A percentile compares a stretch with the other conserved stretches of the same genome.
Evolutionary conservation across 1,284 basidiomycete species (phyloP).

Genomic region (Lentinula novae-zelandiae): DNA sequence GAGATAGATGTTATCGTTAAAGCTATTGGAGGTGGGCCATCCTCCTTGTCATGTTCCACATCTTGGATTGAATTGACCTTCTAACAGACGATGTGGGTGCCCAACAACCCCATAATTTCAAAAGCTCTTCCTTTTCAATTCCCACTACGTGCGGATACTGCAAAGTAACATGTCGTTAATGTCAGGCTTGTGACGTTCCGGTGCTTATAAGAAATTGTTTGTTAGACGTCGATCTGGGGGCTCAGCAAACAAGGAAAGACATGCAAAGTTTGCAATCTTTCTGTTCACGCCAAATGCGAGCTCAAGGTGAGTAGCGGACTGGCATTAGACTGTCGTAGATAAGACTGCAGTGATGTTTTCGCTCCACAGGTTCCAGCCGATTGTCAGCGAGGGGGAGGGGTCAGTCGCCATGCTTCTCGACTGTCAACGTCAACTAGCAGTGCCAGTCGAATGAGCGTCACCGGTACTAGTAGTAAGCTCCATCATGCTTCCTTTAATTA

Average conservation of each 20-base stretch:
- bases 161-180: conserved; percentile 44
- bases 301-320: conserved; percentile 54
- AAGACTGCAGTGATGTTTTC: background rate
- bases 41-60: background rate
- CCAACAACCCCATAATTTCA: conserved; percentile 73
- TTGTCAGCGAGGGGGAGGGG: conserved; percentile 35
- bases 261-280: conserved; percentile 73
- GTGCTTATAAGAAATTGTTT: background rate
- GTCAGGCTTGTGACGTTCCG: background rate
- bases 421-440: conserved; percentile 7
- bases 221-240: conserved; percentile 80
- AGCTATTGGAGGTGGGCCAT: conserved; percentile 63
- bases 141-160: conserved; percentile 80
- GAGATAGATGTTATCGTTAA: conserved; percentile 59
- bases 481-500: background rate
- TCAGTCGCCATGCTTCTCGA: conserved; percentile 7
- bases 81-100: conserved; percentile 65
- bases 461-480: conserved; percentile 10
- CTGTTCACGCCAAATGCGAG: conserved; percentile 83
- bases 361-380: conserved; percentile 66
- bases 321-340: conserved; percentile 5
- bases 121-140: conserved; percentile 79
- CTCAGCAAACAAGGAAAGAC: conserved; percentile 81
- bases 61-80: conserved; percentile 2
- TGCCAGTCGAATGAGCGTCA: conserved; percentile 5